phyloP scores from a whole-genome alignment of 176 grass and related monocot species.

The Aegilops bicornis region DNA sequence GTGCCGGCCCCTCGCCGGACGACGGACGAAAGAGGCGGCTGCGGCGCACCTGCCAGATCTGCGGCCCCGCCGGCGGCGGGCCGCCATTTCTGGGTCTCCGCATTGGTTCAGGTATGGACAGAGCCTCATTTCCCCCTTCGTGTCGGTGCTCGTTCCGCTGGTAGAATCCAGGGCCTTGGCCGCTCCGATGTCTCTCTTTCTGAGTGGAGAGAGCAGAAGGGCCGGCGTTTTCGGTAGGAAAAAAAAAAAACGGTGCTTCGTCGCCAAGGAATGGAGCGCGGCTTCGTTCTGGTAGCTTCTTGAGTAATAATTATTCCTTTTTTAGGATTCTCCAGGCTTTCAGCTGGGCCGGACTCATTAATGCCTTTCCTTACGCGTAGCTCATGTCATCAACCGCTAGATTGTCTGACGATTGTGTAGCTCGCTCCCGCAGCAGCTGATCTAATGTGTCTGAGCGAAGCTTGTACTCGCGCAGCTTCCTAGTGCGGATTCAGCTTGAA shows the following conservation, averaged over 20 bases:
- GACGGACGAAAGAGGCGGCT: background rate
- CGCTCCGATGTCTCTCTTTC: background rate
- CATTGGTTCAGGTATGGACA: conserved; percentile 39
- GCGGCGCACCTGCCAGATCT: conserved; percentile 35
- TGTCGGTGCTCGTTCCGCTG: too few relatives aligned
- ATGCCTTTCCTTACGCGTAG: background rate
- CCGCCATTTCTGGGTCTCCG: conserved; percentile 13
- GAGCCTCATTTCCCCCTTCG: background rate
- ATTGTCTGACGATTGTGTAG: background rate
- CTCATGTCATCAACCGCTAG: background rate
- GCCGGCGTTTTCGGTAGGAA: background rate
- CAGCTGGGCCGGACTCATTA: background rate
- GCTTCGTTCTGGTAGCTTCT: background rate
- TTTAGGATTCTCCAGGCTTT: background rate
- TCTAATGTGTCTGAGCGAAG: background rate
- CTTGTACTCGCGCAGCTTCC: background rate
- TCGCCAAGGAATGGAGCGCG: background rate
- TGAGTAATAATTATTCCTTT: background rate
- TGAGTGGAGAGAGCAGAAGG: background rate
- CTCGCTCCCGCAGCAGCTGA: background rate
- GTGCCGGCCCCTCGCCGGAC: background rate
- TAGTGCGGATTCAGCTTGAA: conserved; percentile 2
- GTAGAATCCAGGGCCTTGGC: too few relatives aligned
- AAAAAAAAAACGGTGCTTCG: background rate
- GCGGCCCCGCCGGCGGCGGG: conserved; percentile 25